A percentile compares a stretch with the other conserved stretches of the same genome.
phyloP scores from a whole-genome alignment of 768 basidiomycete species.

The Tulasnella sp. region DNA sequence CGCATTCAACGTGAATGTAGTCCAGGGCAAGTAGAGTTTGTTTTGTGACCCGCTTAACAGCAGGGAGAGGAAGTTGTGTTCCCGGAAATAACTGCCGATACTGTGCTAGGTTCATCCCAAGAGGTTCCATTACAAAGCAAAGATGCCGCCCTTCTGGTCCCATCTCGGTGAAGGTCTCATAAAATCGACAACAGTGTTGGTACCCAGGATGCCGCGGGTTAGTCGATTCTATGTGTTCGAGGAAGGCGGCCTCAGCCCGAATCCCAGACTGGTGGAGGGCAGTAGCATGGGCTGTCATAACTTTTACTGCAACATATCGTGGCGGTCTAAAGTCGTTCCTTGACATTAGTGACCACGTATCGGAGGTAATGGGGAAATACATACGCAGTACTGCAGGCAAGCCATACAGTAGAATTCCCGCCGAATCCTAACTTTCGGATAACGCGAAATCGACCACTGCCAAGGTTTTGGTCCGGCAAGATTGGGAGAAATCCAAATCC shows the following conservation, averaged over 20 bases:
- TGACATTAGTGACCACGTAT: not conserved
- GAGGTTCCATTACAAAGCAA: not conserved
- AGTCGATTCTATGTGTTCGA: not conserved
- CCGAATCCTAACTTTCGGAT: constrained; percentile 14
- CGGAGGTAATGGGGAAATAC: not conserved
- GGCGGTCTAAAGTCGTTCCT: not conserved
- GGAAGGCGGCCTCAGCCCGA: not conserved
- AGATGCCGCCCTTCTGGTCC: not conserved
- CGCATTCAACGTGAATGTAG: constrained; percentile 14
- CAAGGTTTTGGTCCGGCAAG: not conserved
- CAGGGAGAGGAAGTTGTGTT: not conserved
- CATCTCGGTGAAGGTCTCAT: not conserved
- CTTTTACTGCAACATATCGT: constrained; percentile 7
- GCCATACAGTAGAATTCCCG: not conserved
- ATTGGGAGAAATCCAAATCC: constrained; percentile 10
- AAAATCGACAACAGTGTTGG: not conserved
- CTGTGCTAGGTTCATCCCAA: not conserved
- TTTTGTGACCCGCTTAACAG: not conserved
- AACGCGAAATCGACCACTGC: not conserved
- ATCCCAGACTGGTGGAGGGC: not conserved
- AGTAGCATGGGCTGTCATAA: constrained; percentile 3
- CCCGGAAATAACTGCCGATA: not conserved
- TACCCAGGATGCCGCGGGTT: not conserved
- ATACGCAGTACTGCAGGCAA: not conserved
- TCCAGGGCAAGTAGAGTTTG: constrained; percentile 16